Evolutionary conservation across 176 grass and related monocot genomes (phyloP).

Genomic region (Oryza glumipatula): DNA sequence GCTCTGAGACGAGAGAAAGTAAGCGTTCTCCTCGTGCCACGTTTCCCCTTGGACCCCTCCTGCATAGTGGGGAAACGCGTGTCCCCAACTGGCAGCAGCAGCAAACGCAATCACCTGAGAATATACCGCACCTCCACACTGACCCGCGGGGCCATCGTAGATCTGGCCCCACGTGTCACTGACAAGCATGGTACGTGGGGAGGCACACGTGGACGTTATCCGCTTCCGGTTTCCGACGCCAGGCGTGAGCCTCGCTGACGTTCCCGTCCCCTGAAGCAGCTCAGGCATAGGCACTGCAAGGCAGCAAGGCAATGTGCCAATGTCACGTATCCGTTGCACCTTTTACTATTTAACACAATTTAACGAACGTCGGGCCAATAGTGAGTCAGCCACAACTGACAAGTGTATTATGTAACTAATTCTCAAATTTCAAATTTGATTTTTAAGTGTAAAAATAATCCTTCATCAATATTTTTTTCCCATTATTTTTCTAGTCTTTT

Average conservation of each 20-base stretch:
- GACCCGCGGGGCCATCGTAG: background rate
- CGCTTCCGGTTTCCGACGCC: conserved; percentile 24
- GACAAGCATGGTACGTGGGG: too few relatives aligned
- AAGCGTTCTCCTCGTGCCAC: background rate
- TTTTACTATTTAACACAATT: too few relatives aligned
- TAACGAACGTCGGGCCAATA: too few relatives aligned
- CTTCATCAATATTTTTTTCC: too few relatives aligned
- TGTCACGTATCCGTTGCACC: too few relatives aligned
- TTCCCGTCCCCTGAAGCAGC: background rate
- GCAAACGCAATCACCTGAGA: background rate
- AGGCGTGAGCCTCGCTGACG: background rate
- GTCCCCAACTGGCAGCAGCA: background rate
- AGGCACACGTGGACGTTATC: background rate
- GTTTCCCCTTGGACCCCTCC: background rate
- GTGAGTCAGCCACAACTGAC: too few relatives aligned
- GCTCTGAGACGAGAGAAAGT: background rate
- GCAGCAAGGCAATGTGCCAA: too few relatives aligned
- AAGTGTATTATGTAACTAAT: too few relatives aligned
- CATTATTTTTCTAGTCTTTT: too few relatives aligned
- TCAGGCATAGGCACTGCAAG: background rate
- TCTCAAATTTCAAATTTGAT: too few relatives aligned
- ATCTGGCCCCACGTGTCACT: rapidly evolving
- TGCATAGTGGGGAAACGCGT: conserved; percentile 16
- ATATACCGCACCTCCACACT: background rate
- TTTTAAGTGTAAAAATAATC: too few relatives aligned